Evolutionary conservation across 176 grass and related monocot species (phyloP).

Genomic region (Ananas comosus): DNA sequence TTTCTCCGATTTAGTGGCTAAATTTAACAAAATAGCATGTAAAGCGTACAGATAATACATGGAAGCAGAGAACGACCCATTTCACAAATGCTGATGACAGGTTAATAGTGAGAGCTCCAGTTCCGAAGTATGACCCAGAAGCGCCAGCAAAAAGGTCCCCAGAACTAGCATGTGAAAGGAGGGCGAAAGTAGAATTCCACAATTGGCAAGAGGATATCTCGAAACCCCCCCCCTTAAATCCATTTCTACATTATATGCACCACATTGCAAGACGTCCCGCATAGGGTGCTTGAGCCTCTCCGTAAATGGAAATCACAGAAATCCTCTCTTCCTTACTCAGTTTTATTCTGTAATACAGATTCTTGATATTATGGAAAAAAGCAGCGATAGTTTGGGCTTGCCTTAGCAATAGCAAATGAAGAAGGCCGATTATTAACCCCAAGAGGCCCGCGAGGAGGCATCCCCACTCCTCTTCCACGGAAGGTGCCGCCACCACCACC

Average conservation of each 20-base stretch:
- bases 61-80: conserved; percentile 51
- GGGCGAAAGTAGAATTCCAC: conserved; percentile 8
- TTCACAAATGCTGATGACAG: conserved; percentile 27
- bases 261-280: conserved; percentile 27
- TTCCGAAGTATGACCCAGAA: conserved; percentile 31
- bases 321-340: conserved; percentile 34
- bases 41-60: conserved; percentile 29
- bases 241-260: conserved; percentile 17
- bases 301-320: conserved; percentile 25
- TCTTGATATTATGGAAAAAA: conserved; percentile 63
- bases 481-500: conserved; percentile 35
- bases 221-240: neutral
- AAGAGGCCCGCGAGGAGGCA: conserved; percentile 66
- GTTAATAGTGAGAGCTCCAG: conserved; percentile 32
- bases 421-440: conserved; percentile 75
- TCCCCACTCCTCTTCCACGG: conserved; percentile 56
- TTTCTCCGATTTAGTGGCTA: neutral
- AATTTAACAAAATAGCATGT: conserved; percentile 11
- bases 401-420: conserved; percentile 76
- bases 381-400: conserved; percentile 70
- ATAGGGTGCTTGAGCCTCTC: conserved; percentile 21
- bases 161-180: conserved; percentile 17
- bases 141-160: conserved; percentile 8
- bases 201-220: conserved; percentile 5
- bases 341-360: conserved; percentile 40